Conservation (phyloP, 345 rosid genomes). For the Nephelium lappaceum region DNA sequence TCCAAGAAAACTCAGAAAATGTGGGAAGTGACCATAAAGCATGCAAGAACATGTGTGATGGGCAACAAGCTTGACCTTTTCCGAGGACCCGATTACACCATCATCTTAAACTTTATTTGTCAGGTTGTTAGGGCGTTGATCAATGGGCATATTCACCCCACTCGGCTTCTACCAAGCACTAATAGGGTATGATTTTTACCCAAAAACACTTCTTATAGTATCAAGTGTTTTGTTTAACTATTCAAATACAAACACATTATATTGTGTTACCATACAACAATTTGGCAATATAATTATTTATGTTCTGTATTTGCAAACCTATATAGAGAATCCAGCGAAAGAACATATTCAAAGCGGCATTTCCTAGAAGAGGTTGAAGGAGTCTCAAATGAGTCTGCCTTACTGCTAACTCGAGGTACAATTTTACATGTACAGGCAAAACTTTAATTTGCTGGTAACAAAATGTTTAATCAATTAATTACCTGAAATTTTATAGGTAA, state of each 20-base stretch:
- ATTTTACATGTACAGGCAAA: too few relatives aligned
- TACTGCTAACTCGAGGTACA: conserved; percentile 62
- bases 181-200: conserved; percentile 42
- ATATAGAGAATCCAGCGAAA: conserved; percentile 50
- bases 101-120: conserved; percentile 69
- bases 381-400: conserved; percentile 39
- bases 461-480: background rate
- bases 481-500: conserved; percentile 33
- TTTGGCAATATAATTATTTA: background rate
- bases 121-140: conserved; percentile 54
- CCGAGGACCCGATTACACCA: conserved; percentile 29
- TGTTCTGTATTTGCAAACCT: conserved; percentile 34
- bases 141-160: conserved; percentile 42
- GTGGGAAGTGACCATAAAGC: conserved; percentile 78
- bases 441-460: background rate
- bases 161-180: conserved; percentile 30
- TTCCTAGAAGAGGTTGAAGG: conserved; percentile 52
- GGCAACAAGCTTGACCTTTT: conserved; percentile 56
- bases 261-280: too few relatives aligned
- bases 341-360: conserved; percentile 59
- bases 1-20: conserved; percentile 73
- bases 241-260: too few relatives aligned
- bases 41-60: conserved; percentile 68
- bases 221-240: too few relatives aligned
- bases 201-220: too few relatives aligned